Evolutionary conservation across 768 basidiomycete species (phyloP).

Genomic region (Tylopilus plumbeoviolaceoides): DNA sequence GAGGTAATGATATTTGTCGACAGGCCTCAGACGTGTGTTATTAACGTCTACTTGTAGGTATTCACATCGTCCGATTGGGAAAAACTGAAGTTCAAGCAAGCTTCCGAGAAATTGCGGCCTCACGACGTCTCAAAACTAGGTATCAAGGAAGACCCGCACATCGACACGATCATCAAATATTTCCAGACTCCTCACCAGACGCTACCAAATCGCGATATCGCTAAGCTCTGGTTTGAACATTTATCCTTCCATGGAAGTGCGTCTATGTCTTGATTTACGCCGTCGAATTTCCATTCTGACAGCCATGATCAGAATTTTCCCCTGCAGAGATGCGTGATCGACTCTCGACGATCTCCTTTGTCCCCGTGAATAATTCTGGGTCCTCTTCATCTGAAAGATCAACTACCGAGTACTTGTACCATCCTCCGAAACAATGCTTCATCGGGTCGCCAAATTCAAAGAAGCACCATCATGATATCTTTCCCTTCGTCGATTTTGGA

Average conservation of each 20-base stretch:
- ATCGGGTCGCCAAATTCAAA: neutral
- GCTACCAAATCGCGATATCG: neutral
- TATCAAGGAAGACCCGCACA: slow-evolving; percentile 5
- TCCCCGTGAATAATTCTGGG: slow-evolving; percentile 1
- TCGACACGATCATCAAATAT: neutral
- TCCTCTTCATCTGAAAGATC: neutral
- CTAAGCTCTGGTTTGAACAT: slow-evolving; percentile 7
- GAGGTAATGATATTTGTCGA: slow-evolving; percentile 4
- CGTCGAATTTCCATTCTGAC: neutral
- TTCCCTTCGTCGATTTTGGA: slow-evolving; percentile 15
- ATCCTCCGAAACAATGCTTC: slow-evolving; percentile 14
- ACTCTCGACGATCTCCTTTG: slow-evolving; percentile 9
- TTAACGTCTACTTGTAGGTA: slow-evolving; percentile 6
- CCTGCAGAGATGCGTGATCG: slow-evolving; percentile 1
- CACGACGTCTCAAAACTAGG: slow-evolving; percentile 13
- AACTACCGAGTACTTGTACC: neutral
- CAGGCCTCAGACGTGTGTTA: neutral
- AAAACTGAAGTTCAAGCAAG: slow-evolving; percentile 7
- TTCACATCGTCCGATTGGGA: slow-evolving; percentile 6
- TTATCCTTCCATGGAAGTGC: slow-evolving; percentile 6
- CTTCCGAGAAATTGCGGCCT: neutral
- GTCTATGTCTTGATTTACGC: neutral
- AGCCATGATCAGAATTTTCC: slow-evolving; percentile 3
- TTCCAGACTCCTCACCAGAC: neutral
- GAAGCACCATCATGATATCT: slow-evolving; percentile 6